Base-by-base conservation (phyloP, 2,329 filamentous ascomycete genomes). In the Alternaria panax region DNA sequence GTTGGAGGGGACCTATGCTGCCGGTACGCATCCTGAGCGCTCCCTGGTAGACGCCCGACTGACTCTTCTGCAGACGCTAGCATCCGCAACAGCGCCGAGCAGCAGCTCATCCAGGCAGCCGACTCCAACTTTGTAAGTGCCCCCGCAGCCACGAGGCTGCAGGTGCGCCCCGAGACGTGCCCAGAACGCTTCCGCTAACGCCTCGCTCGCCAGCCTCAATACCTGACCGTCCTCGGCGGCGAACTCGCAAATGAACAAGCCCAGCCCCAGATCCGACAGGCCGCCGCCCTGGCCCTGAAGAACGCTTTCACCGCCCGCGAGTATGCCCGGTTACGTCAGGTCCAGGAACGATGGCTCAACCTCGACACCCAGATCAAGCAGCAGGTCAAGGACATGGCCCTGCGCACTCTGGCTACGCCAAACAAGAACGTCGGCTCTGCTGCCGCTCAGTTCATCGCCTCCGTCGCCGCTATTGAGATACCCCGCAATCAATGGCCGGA, bases 281-380 rank as follows among this genome's bases (percentile, higher is more conserved):
- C 95, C 70, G 95, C 95, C 73, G 95, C 93, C 88, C 88, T 99
- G 72, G 94, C 95, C 71, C 85, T 99, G 76, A 99, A 99, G 84
- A 99, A 99, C 86, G 91, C 95, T 74, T 98, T 99, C 84, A 92
- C 92, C 76, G 92, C 93, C 75, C 91, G 95, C 85, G 95, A 99
- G 81, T 90, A 90, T 75, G 84, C 88, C 74, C 90, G 93, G 76
- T 89, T 97, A 81, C 90, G 92, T 76, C 91, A 96, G 78, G 88
- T 98, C 59, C 95, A 98, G 83, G 86, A 88, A 76, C 93, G 96
- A 90, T 99, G 95, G 95, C 84, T 95, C 64, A 87, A 90, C 78
- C 88, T 94, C 68, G 90, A 92, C 74, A 85, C 88, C 69, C 88
- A 91, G 62, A 91, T 93, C 74, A 97, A 97, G 87, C 85, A 84